These are phyloP conservation scores for Furcasterigmium sp. DNA, from an alignment of 2,329 filamentous ascomycete species.

Conservation along the genomic window DNA sequence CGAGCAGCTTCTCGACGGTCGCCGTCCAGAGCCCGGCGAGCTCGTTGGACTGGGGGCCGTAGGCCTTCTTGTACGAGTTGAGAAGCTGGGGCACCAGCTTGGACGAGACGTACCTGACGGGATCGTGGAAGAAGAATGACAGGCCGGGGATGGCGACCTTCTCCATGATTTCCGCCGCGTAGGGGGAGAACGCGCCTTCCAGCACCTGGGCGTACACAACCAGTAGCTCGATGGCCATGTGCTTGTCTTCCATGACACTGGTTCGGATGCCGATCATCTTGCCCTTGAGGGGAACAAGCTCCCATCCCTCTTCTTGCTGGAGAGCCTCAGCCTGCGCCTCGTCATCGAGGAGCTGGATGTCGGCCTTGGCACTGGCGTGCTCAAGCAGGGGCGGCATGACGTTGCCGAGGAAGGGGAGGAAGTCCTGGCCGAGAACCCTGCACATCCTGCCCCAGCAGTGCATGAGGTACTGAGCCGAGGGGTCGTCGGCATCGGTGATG, in stretches of 20 bases:
- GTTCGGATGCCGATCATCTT: slow-evolving; percentile 99
- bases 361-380: slow-evolving; percentile 89
- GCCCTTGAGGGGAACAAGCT: slow-evolving; percentile 91
- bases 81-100: slow-evolving; percentile 91
- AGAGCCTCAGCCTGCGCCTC: slow-evolving; percentile 91
- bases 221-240: slow-evolving; percentile 98
- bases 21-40: slow-evolving; percentile 78
- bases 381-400: slow-evolving; percentile 94
- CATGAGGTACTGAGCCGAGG: slow-evolving; percentile 92
- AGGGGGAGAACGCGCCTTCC: slow-evolving; percentile 87
- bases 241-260: slow-evolving; percentile 94
- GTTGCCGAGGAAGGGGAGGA: slow-evolving; percentile 83
- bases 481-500: slow-evolving; percentile 88
- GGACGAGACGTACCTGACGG: slow-evolving; percentile 88
- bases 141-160: slow-evolving; percentile 91
- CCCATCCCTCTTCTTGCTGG: slow-evolving; percentile 95
- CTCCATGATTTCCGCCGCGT: slow-evolving; percentile 90
- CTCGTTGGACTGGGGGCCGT: slow-evolving; percentile 73
- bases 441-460: slow-evolving; percentile 99
- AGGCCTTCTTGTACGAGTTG: slow-evolving; percentile 89
- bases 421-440: slow-evolving; percentile 83
- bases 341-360: slow-evolving; percentile 92
- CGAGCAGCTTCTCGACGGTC: slow-evolving; percentile 85
- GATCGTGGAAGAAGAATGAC: slow-evolving; percentile 98
- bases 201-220: slow-evolving; percentile 96